phyloP scores from a whole-genome alignment of 352 stramenopile species.

The Pythium scleroteichum region DNA sequence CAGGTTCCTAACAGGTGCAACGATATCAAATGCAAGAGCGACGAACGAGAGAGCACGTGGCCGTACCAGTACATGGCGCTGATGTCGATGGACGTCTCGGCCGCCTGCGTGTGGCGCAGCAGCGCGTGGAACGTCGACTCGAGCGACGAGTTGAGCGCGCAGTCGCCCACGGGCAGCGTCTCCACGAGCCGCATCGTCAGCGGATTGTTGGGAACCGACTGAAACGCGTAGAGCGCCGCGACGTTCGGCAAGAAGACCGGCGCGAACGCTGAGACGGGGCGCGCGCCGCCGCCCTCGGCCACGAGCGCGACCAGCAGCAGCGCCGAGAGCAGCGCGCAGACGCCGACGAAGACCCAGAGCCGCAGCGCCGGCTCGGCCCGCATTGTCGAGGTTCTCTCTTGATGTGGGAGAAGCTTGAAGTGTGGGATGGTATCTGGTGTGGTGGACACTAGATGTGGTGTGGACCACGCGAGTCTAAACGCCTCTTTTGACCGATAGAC shows the following conservation, averaged over 20 bases:
- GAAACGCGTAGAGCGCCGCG: not conserved
- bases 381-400: not conserved
- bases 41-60: not conserved
- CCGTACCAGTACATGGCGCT: constrained; percentile 80
- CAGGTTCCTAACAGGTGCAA: no score
- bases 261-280: not conserved
- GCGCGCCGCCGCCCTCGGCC: constrained; percentile 2
- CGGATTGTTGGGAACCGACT: not conserved
- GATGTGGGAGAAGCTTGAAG: not conserved
- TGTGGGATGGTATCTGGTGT: not conserved
- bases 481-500: not conserved
- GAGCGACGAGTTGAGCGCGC: constrained; percentile 37
- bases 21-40: no score
- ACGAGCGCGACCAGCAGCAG: constrained; percentile 23
- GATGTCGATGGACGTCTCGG: constrained; percentile 59
- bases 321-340: constrained; percentile 15
- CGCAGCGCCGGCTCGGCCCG: constrained; percentile 24
- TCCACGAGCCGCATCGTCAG: constrained; percentile 49
- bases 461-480: not conserved
- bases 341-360: constrained; percentile 19
- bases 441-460: constrained; percentile 6
- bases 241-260: constrained; percentile 22
- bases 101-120: constrained; percentile 39
- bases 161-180: constrained; percentile 67
- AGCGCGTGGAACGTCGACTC: constrained; percentile 54